Evolutionary conservation across 148 eudicot species (phyloP), one percentile per base, ranked within the genome.

Genomic region (Camellia lanceoleosa): DNA sequence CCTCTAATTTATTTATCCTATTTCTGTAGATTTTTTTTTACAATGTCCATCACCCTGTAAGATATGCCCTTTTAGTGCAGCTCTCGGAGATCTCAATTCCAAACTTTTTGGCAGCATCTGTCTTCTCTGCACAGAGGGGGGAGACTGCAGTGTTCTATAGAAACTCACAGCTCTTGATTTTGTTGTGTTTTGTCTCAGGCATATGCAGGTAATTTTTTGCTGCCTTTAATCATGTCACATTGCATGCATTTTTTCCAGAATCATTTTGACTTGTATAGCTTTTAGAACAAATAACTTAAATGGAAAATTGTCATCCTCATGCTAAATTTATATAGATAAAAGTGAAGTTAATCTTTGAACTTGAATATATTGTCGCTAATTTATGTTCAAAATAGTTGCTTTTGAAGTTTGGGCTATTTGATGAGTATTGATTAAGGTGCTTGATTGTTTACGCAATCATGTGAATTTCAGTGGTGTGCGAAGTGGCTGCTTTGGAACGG

Each of bases 71-170:
- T 74, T 20, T 68, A 3, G 20, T 84, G 86, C 88, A 89, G 90
- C 72, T 89, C 44, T 75, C 84, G 7, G 90, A 87, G 77, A 79
- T 89, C 44, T 89, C 90, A 62, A 87, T 89, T 16, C 92, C 92
- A 73, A 87, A 62, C 76, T 76, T 89, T 75, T 71, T 89, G 83
- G 83, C 92, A 11, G 83, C 87, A 23, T 89, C 88, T 49, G 81
- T 89, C 72, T 89, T 89, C 62, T 81, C 92, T 60, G 90, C 88
- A 65, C 84, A 89, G 79, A 89, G 82, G 19, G 88, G 86, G 76
- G 83, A 85, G 69, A 68, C 59, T 16, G 54, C 64, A 64, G 77
- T 81, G 49, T 85, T 89, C 84, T 86, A 73, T 64, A 84, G 71
- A 72, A 87, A 79, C 71, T 80, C 86, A 12, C 81, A 74, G 73